phyloP scores from a whole-genome alignment of 768 basidiomycete species.

The Podaxis sp. region DNA sequence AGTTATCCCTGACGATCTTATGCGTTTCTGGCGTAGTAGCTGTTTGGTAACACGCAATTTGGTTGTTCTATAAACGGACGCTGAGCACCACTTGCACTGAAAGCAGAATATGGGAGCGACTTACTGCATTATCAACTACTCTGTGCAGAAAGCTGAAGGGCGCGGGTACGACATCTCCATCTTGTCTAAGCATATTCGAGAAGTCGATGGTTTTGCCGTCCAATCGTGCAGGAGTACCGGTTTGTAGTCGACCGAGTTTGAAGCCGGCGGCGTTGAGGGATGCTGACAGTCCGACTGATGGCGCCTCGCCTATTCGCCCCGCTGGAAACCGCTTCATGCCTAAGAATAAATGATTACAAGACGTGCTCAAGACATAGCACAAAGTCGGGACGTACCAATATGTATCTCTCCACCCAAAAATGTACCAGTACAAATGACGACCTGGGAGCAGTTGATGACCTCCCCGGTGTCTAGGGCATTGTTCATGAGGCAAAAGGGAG shows the following conservation, averaged over 20 bases:
- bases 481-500: neutral
- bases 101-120: constrained; percentile 14
- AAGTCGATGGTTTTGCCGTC: constrained; percentile 71
- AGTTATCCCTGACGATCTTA: constrained; percentile 64
- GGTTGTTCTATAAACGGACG: constrained; percentile 48
- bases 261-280: constrained; percentile 76
- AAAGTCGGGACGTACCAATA: constrained; percentile 49
- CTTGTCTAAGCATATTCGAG: constrained; percentile 51
- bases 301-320: constrained; percentile 68
- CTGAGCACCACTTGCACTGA: neutral
- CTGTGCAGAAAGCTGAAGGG: constrained; percentile 77
- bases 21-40: constrained; percentile 72
- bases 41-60: constrained; percentile 71
- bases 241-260: constrained; percentile 78
- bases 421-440: constrained; percentile 88
- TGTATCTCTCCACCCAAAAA: constrained; percentile 91
- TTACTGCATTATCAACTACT: constrained; percentile 67
- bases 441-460: constrained; percentile 68
- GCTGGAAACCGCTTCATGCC: constrained; percentile 75
- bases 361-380: neutral
- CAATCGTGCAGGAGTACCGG: constrained; percentile 81
- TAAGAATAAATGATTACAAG: constrained; percentile 18
- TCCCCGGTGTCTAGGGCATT: constrained; percentile 63
- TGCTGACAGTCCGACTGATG: constrained; percentile 69
- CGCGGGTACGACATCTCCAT: constrained; percentile 57